These are phyloP conservation scores for Cyclotella baltica DNA, from an alignment of 108 stramenopile genomes.

Conservation along the genomic window DNA sequence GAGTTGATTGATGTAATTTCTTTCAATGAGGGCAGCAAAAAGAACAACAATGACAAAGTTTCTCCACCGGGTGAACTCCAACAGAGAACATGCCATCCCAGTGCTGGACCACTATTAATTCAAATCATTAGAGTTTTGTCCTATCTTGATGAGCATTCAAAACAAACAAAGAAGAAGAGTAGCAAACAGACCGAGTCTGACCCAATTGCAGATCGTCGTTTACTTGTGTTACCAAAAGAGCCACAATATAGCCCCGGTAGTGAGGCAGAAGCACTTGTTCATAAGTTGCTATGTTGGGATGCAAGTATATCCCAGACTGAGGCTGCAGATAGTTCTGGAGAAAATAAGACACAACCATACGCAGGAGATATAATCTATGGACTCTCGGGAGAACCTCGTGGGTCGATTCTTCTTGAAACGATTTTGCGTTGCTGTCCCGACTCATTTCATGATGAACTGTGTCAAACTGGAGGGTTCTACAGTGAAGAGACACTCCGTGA, in stretches of 20 bases:
- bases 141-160: slow-evolving; percentile 42
- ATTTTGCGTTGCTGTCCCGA: slow-evolving; percentile 69
- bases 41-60: slow-evolving; percentile 12
- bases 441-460: slow-evolving; percentile 61
- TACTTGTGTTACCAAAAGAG: slow-evolving; percentile 64
- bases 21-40: background rate
- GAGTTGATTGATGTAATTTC: slow-evolving; percentile 45
- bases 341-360: slow-evolving; percentile 49
- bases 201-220: slow-evolving; percentile 52
- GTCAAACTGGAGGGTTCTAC: slow-evolving; percentile 65
- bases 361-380: slow-evolving; percentile 83
- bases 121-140: slow-evolving; percentile 74
- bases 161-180: slow-evolving; percentile 15
- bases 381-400: slow-evolving; percentile 82
- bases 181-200: slow-evolving; percentile 9
- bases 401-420: slow-evolving; percentile 81
- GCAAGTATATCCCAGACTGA: slow-evolving; percentile 30
- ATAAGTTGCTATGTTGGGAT: slow-evolving; percentile 79
- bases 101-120: slow-evolving; percentile 82
- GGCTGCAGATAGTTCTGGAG: slow-evolving; percentile 31
- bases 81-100: slow-evolving; percentile 73
- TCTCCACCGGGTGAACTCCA: slow-evolving; percentile 69
- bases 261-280: slow-evolving; percentile 64
- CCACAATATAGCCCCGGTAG: slow-evolving; percentile 66
- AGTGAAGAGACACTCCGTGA: slow-evolving; percentile 66